Conservation (phyloP, 1,139 yeast species). For the Scheffersomyces stambukii region DNA sequence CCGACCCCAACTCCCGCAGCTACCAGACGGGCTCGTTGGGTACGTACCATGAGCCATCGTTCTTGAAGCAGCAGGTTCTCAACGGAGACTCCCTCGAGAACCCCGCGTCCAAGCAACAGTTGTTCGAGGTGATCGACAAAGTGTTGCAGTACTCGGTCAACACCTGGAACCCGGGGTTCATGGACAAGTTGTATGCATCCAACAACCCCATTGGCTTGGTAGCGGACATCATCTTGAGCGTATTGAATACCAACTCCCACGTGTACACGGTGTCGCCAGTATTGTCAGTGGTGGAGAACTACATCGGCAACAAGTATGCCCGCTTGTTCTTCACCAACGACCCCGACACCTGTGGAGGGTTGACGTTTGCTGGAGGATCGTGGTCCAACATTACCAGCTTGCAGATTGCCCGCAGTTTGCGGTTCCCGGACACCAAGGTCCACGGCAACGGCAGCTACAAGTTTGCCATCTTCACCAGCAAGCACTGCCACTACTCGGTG, state of each 20-base stretch:
- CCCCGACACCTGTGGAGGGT: constrained; percentile 63
- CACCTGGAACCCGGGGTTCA: constrained; percentile 84
- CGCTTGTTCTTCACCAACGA: constrained; percentile 47
- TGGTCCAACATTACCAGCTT: constrained; percentile 81
- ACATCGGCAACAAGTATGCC: constrained; percentile 67
- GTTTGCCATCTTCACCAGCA: constrained; percentile 69
- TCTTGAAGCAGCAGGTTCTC: constrained; percentile 20
- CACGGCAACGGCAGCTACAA: constrained; percentile 51
- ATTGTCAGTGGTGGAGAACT: constrained; percentile 68
- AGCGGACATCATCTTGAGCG: constrained; percentile 64
- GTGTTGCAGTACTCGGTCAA: constrained; percentile 68
- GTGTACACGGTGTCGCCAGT: constrained; percentile 87
- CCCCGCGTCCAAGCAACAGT: constrained; percentile 19
- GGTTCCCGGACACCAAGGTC: constrained; percentile 66
- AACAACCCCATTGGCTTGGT: constrained; percentile 82
- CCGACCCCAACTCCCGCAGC: constrained; percentile 26
- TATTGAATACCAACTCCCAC: constrained; percentile 79
- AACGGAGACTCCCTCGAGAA: constrained; percentile 12
- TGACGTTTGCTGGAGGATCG: constrained; percentile 85
- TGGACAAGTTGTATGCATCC: constrained; percentile 81
- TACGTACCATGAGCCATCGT: constrained; percentile 32
- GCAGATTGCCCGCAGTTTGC: constrained; percentile 68
- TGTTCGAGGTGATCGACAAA: constrained; percentile 50
- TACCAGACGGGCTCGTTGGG: constrained; percentile 33
- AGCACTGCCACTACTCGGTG: constrained; percentile 77